Conservation (phyloP, 495 filamentous ascomycete species). For the Bathelium albidoporum region DNA sequence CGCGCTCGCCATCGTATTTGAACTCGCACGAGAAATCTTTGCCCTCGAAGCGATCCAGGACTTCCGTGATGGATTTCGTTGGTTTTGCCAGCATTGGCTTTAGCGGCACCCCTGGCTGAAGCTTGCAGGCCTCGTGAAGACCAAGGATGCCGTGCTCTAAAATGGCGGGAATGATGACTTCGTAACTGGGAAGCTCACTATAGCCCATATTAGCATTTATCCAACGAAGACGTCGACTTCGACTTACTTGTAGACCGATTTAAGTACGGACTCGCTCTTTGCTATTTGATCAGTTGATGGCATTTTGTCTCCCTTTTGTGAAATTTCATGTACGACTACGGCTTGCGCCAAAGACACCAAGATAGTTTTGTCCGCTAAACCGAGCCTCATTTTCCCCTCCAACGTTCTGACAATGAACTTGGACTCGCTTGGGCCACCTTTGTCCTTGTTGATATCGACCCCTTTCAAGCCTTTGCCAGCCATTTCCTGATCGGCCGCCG, state of each 20-base stretch:
- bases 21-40: slow-evolving; percentile 97
- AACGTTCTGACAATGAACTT: slow-evolving; percentile 89
- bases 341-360: slow-evolving; percentile 83
- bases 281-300: slow-evolving; percentile 65
- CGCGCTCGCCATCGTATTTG: slow-evolving; percentile 95
- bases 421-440: slow-evolving; percentile 87
- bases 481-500: slow-evolving; percentile 64
- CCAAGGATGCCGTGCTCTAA: slow-evolving; percentile 75
- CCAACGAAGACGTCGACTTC: not conserved
- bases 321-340: slow-evolving; percentile 69
- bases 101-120: slow-evolving; percentile 85
- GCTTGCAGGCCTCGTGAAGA: slow-evolving; percentile 74
- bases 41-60: slow-evolving; percentile 90
- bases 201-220: slow-evolving; percentile 4
- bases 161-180: slow-evolving; percentile 86
- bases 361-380: slow-evolving; percentile 85
- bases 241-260: slow-evolving; percentile 74
- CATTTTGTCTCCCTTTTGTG: slow-evolving; percentile 51
- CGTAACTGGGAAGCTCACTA: slow-evolving; percentile 87
- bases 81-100: slow-evolving; percentile 99
- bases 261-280: slow-evolving; percentile 74
- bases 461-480: slow-evolving; percentile 57
- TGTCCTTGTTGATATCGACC: slow-evolving; percentile 81
- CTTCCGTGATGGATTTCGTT: slow-evolving; percentile 97
- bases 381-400: slow-evolving; percentile 86